These are phyloP conservation scores for Paraurostyla sp. DNA, from an alignment of 73 alveolate species.

Conservation along the genomic window DNA sequence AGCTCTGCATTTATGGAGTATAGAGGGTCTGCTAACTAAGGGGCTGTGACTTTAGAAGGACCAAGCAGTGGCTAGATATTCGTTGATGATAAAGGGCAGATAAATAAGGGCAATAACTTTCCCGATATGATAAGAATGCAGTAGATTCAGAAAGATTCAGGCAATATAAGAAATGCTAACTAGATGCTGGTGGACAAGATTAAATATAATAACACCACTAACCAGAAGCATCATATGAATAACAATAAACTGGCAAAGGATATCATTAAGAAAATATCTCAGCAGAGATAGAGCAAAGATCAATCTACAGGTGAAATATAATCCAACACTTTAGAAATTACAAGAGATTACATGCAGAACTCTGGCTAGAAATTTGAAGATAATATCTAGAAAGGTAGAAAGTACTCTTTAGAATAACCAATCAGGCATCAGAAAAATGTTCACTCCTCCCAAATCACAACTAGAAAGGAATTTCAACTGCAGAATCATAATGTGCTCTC, in stretches of 20 bases:
- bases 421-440: constrained; percentile 20
- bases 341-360: not conserved
- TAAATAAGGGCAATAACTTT: too few species aligned
- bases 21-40: too few species aligned
- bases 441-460: not conserved
- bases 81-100: too few species aligned
- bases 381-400: not conserved
- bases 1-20: too few species aligned
- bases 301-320: not conserved
- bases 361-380: not conserved
- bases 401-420: not conserved
- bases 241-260: not conserved
- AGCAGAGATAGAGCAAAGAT: not conserved
- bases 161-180: too few species aligned
- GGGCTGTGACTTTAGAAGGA: too few species aligned
- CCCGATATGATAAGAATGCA: too few species aligned
- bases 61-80: too few species aligned
- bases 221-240: not conserved
- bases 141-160: too few species aligned
- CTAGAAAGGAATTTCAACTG: not conserved
- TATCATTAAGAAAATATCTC: constrained; percentile 26
- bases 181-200: not conserved
- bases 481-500: not conserved
- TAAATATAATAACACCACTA: not conserved
- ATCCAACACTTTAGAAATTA: not conserved